Evolutionary conservation across 768 basidiomycete genomes (phyloP), one percentile per base, ranked within the genome.

Genomic region (Panaeolus papilionaceus): DNA sequence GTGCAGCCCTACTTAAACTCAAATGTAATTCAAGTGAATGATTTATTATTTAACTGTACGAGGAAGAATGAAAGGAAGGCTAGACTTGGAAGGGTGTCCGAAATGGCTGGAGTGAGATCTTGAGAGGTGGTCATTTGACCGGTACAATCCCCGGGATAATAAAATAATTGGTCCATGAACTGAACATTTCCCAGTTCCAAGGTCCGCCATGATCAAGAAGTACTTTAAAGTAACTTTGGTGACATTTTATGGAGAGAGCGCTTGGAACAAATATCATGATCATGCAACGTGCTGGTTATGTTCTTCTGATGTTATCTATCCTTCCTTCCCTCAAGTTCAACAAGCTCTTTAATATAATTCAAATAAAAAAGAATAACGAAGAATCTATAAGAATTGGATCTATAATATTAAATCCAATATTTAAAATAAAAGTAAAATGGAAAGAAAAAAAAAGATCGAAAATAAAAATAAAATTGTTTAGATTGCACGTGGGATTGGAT

Each of bases 401-500:
- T 10, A 63, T 14, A 38, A 54, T 38, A 45, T 2, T 14, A 33
- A 65, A 49, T 45, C 45, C 18, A 18, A 18, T 45, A 45, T n/a
- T 45, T 45, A 7, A 45, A 45, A 18, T 18, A n/a, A n/a, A 16
- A 10, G 38, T 20, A 61, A 37, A 26, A 40, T 20, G n/a, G 14
- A 62, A 45, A 49, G 14, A 45, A 45, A 61, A 40, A 18, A 61
- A 61, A 62, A 49, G 33, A 16, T 26, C 26, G 18, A 33, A 20
- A 45, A 38, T 49, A 44, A 42, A 23, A 38, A 38, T 16, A 45
- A 40, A 40, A 40, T 20, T 37, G 33, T 44, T 44, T 28, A 26
- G 12, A 11, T 14, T 42, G 4, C 63, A 67, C 63, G 66, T 66
- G 68, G 51, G 12, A n/a, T 54, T 63, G 23, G 64, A 62, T 49